Base-by-base conservation (phyloP, 2,329 filamentous ascomycete genomes). In the Claviceps sp. region DNA sequence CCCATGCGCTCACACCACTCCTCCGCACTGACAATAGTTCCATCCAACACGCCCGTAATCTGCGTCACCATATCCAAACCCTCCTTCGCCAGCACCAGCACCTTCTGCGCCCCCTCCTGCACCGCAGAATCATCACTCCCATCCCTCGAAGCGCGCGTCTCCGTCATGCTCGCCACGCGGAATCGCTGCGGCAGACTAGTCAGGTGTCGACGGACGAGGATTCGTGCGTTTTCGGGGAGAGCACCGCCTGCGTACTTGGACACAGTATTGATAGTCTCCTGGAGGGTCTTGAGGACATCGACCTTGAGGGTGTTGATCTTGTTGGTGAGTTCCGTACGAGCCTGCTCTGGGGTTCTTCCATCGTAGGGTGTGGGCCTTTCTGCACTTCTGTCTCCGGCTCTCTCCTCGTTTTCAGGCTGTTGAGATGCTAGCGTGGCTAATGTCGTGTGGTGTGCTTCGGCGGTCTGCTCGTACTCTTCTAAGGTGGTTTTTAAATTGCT, bases 51-150 rank as follows among this genome's bases (percentile, higher is more conserved):
- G 5, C 84, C 82, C 42, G 84, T 93, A 48, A 98, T 88, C 65
- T 96, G 89, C 1, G 82, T 79, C 76, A 97, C 89, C 85, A 97
- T 95, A 59, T 96, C 89, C 14, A 97, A 73, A 0, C 90, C 88
- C 65, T 97, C 91, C 61, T 85, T 86, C 6, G 91, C 91, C 50
- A 97, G 80, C 1, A 93, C 81, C 13, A 97, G 71, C 52, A 94
- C 89, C 42, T 85, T 78, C 59, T 89, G 84, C 0, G 88, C 89
- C 50, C 75, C 75, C 26, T 82, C 76, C 20, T 65, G 62, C 9
- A 70, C 55, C 16, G 65, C 65, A 8, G 63, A 64, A 47, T 71
- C 70, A 47, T 61, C 65, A 45, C 69, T 65, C 52, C 65, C 64
- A 47, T 62, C 55, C 57, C 55, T 55, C 26, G 61, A 58, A 24